These are phyloP conservation scores for Diaporthe sp. DNA, from an alignment of 2,329 filamentous ascomycete species.

Conservation along the genomic window DNA sequence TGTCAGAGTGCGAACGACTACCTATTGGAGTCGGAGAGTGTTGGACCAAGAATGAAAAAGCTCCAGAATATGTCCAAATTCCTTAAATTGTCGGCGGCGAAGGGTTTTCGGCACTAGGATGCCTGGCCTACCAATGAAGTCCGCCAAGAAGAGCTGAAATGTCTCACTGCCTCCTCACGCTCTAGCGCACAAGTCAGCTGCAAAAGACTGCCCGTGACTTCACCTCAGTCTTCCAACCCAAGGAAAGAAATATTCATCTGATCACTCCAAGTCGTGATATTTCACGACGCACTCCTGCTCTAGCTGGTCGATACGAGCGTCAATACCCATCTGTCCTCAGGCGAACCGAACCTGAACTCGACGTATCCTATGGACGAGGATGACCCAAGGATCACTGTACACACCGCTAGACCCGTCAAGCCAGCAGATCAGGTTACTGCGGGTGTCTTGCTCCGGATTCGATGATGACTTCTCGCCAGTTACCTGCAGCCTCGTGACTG, in stretches of 20 bases:
- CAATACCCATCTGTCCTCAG: not conserved
- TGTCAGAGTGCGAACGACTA: not conserved
- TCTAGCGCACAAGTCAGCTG: not conserved
- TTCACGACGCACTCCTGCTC: not conserved
- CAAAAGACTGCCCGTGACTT: not conserved
- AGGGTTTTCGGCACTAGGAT: not conserved
- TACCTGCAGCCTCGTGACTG: not conserved
- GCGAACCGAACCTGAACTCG: not conserved
- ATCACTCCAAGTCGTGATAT: not conserved
- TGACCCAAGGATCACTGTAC: not conserved
- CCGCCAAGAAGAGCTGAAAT: constrained; percentile 28
- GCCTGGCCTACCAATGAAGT: not conserved
- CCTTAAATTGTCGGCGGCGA: not conserved
- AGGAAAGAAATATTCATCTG: not conserved
- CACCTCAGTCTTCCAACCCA: not conserved
- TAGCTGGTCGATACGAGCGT: too few relatives aligned
- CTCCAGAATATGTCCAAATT: too few relatives aligned
- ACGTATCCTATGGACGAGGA: not conserved
- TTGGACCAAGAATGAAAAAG: not conserved
- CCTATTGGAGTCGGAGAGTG: not conserved
- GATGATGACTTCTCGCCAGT: constrained; percentile 3
- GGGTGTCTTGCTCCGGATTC: not conserved
- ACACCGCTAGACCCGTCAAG: not conserved
- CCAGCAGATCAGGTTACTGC: constrained; percentile 10
- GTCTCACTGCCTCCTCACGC: not conserved